Base-by-base conservation (phyloP, 225 moss, liverwort and hornwort species). In the Marchantia paleacea region DNA sequence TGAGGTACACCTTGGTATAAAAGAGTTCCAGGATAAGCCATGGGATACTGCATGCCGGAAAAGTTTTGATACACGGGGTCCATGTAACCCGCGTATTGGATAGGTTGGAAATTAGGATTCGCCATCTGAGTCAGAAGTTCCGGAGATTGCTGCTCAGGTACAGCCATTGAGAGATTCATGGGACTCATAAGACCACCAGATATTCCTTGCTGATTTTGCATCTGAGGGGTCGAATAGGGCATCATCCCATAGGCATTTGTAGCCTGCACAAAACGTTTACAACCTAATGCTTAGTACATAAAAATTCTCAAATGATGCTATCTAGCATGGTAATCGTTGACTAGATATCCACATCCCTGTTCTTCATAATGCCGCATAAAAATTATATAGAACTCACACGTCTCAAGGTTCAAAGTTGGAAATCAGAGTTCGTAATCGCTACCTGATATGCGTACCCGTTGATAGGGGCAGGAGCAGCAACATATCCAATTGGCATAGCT, bases 371-470 rank as follows among this genome's bases (percentile, higher is more conserved):
- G 39, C 39, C 5, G 39, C 39, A 39, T 39, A 39, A 39, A 39
- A 39, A 2, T 2, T 2, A 39, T 39, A 39, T 5, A 39, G 5
- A 39, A 39, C 39, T 39, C 39, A 39, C 3, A 39, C n/a, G 5
- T 39, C 5, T 39, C 39, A 5, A 39, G 12, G 7, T 20, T 22
- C 22, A 1, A 49, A 0, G 6, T 15, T 8, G 55, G 39, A 16
- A 12, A 77, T 28, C 30, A 25, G 19, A 22, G 30, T 61, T 12
- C 10, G 0, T 13, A 15, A 15, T 47, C 12, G 0, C 50, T 69
- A 92, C 95, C 95, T 92, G 95, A 66, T 92, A 96, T 80, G 91
- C 78, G 72, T 88, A 96, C 7, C 95, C 95, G 80, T 89, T 96
- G 75, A 91, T 88, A 76, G 95, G 87, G 83, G 93, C 84, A 78